Evolutionary conservation across 192 early-diverging fungal genomes (phyloP).

Genomic region (Ambispora gerdemannii): DNA sequence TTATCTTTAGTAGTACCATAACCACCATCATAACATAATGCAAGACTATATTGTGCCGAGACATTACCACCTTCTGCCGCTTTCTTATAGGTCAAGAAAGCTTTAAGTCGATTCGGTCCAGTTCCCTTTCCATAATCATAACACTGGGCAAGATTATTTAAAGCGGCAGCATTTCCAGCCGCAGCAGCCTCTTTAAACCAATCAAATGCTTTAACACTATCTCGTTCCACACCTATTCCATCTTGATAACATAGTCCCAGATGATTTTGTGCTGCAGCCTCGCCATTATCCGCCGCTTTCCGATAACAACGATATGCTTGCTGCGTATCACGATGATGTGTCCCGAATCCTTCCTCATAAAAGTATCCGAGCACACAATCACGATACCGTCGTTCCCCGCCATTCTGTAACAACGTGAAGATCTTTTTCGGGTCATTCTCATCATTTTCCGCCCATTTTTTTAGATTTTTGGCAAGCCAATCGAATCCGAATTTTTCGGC

Average conservation of each 20-base stretch:
- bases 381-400: slow-evolving; percentile 42
- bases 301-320: slow-evolving; percentile 63
- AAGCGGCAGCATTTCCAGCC: slow-evolving; percentile 77
- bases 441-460: slow-evolving; percentile 38
- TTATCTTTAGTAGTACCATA: slow-evolving; percentile 56
- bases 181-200: slow-evolving; percentile 68
- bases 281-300: slow-evolving; percentile 61
- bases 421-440: slow-evolving; percentile 51
- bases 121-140: slow-evolving; percentile 63
- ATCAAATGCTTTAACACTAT: slow-evolving; percentile 56
- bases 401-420: slow-evolving; percentile 44
- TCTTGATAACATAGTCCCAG: slow-evolving; percentile 83
- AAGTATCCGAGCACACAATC: slow-evolving; percentile 58
- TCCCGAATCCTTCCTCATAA: slow-evolving; percentile 60
- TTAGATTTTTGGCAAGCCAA: slow-evolving; percentile 39
- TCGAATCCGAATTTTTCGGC: slow-evolving; percentile 43
- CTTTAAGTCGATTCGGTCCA: slow-evolving; percentile 42
- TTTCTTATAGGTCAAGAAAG: slow-evolving; percentile 56
- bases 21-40: slow-evolving; percentile 80
- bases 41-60: slow-evolving; percentile 69
- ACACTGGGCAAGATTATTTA: slow-evolving; percentile 81
- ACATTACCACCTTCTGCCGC: slow-evolving; percentile 63
- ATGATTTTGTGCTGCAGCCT: slow-evolving; percentile 76
- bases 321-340: slow-evolving; percentile 41
- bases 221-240: slow-evolving; percentile 66